Conservation (phyloP, 2,329 filamentous ascomycete species). For the Talaromyces atroroseus region DNA sequence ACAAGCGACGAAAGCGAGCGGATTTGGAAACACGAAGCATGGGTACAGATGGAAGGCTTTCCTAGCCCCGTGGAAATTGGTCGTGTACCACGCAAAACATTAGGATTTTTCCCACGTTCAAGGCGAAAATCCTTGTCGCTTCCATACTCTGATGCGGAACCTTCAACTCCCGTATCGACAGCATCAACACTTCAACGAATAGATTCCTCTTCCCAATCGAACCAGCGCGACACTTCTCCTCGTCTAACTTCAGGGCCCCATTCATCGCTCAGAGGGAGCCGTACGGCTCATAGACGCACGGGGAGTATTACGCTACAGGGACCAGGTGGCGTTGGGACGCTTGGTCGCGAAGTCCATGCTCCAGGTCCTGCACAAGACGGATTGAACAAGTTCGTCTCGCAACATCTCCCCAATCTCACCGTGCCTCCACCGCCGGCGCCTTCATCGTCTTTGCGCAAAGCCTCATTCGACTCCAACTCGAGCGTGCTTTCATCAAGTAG, state of each 20-base stretch:
- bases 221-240: slow-evolving; percentile 15
- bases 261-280: slow-evolving; percentile 16
- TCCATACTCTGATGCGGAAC: slow-evolving; percentile 56
- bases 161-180: slow-evolving; percentile 30
- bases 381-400: slow-evolving; percentile 76
- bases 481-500: slow-evolving; percentile 31
- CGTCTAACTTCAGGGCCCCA: slow-evolving; percentile 2
- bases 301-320: slow-evolving; percentile 62
- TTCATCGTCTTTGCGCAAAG: slow-evolving; percentile 53
- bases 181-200: slow-evolving; percentile 20
- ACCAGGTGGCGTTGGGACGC: slow-evolving; percentile 81
- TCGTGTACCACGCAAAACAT: slow-evolving; percentile 68
- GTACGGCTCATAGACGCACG: slow-evolving; percentile 35
- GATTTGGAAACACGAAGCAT: slow-evolving; percentile 81
- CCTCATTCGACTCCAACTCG: slow-evolving; percentile 32
- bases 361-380: slow-evolving; percentile 75
- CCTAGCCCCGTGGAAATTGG: slow-evolving; percentile 74
- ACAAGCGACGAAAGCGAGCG: slow-evolving; percentile 52
- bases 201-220: slow-evolving; percentile 19
- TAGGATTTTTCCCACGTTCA: slow-evolving; percentile 88
- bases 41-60: slow-evolving; percentile 73
- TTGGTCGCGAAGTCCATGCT: slow-evolving; percentile 51
- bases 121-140: slow-evolving; percentile 68
- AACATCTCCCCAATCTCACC: slow-evolving; percentile 73
- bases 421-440: slow-evolving; percentile 60